Evolutionary conservation across 768 basidiomycete species (phyloP), one percentile per base, ranked within the genome.

Genomic region (Myochromella boudieri): DNA sequence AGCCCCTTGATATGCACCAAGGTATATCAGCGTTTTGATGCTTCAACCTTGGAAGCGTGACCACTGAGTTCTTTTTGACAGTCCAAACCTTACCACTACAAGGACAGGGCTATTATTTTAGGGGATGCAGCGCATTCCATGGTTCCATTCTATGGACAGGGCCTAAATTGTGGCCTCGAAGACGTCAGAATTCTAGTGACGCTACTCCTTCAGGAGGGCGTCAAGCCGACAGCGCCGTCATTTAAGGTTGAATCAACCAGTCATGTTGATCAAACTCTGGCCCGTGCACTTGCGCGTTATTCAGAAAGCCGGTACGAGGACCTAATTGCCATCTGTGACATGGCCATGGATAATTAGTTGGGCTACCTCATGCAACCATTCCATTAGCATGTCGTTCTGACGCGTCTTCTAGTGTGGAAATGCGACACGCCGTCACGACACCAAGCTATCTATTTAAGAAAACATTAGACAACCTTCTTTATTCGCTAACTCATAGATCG

Each of bases 81-180:
- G 93, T 78, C 82, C 57, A 83, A 75, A 48, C 93, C 92, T 40
- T 95, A 94, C 68, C 92, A 97, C 67, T 92, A 91, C 75, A 78
- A 80, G 68, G 91, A 92, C 70, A 79, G 89, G 57, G 91, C 76
- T 52, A 77, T 98, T 29, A 79, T 98, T 45, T 69, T 99, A 40
- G 95, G 95, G 45, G 95, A 99, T 67, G 87, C 95, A 31, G 91
- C 93, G 9, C 95, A 99, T 67, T 88, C 92, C 33, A 97, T 98
- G 94, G 94, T 95, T n/a, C 95, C 95, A 52, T 95, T 94, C 71
- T 94, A 89, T 64, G 90, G 95, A 33, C 95, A 99, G 75, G 95
- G 95, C 32, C 78, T 98, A 57, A 99, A 99, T 62, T 97, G 95
- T 62, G 95, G 95, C 12, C 78, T 99, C 42, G 95, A 99, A 69